Conservation (phyloP, 305 asterid genomes). For the Fraxinus sp. region DNA sequence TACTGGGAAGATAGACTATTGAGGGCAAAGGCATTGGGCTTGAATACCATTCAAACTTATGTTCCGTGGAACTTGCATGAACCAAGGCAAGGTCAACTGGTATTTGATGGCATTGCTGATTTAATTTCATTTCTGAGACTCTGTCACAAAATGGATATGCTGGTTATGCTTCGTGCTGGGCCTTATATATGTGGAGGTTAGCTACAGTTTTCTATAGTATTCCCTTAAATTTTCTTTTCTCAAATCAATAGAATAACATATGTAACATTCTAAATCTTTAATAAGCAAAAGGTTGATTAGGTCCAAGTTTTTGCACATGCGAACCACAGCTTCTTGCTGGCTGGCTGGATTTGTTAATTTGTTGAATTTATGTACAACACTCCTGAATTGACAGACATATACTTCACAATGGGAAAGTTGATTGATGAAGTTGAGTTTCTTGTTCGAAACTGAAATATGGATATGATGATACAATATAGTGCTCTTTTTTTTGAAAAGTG, state of each 20-base stretch:
- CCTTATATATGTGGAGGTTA: conserved; percentile 95
- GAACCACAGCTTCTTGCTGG: neutral
- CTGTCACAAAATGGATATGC: conserved; percentile 72
- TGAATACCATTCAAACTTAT: conserved; percentile 86
- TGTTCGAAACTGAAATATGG: neutral
- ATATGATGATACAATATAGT: neutral
- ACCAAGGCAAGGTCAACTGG: conserved; percentile 61
- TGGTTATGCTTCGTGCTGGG: conserved; percentile 93
- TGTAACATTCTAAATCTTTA: neutral
- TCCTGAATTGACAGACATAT: neutral
- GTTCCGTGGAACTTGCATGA: conserved; percentile 96
- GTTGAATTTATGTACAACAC: neutral
- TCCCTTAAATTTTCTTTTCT: neutral
- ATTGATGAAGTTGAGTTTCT: neutral
- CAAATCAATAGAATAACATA: conserved; percentile 4
- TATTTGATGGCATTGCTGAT: conserved; percentile 80
- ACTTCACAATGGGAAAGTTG: neutral
- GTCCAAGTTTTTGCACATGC: conserved; percentile 3
- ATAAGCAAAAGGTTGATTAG: conserved; percentile 16
- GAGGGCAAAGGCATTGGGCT: conserved; percentile 91
- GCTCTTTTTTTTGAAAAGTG: neutral
- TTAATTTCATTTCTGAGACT: conserved; percentile 63
- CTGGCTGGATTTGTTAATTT: conserved; percentile 10
- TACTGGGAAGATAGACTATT: conserved; percentile 91
- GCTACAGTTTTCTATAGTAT: conserved; percentile 23